These are phyloP conservation scores for Leavenworthia alabamica DNA, from an alignment of 345 rosid genomes.

Conservation along the genomic window DNA sequence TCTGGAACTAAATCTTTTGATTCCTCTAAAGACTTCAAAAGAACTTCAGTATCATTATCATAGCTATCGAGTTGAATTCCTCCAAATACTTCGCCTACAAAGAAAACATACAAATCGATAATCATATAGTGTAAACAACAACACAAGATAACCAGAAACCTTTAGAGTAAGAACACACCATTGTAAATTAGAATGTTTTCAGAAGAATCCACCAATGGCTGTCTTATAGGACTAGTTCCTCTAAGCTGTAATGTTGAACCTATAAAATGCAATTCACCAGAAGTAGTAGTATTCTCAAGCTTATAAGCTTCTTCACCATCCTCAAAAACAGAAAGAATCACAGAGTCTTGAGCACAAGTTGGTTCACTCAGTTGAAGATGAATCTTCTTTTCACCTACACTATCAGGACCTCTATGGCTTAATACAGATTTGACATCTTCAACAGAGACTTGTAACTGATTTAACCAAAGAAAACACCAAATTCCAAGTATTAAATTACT, in stretches of 20 bases:
- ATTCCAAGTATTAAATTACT: background rate
- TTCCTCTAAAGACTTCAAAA: conserved; percentile 44
- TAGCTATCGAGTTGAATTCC: conserved; percentile 52
- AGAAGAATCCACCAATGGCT: conserved; percentile 58
- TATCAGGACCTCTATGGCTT: conserved; percentile 70
- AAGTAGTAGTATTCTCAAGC: conserved; percentile 8
- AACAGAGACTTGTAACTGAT: conserved; percentile 36
- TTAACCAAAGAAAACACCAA: conserved; percentile 12
- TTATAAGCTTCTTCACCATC: conserved; percentile 19
- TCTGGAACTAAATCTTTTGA: conserved; percentile 38
- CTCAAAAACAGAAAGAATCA: conserved; percentile 24
- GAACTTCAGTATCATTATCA: conserved; percentile 59
- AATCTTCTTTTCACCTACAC: conserved; percentile 50
- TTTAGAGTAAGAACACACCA: conserved; percentile 35
- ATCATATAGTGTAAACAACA: background rate
- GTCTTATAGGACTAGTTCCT: conserved; percentile 49
- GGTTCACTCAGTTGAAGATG: conserved; percentile 24
- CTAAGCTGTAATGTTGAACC: conserved; percentile 82
- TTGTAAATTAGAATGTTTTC: conserved; percentile 61
- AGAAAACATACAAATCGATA: background rate
- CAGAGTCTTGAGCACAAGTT: conserved; percentile 12
- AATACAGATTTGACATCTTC: conserved; percentile 56
- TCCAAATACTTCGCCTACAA: conserved; percentile 68
- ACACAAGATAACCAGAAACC: background rate
- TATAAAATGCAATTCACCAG: conserved; percentile 47